Percentiles rank a stretch among this genome's conserved stretches.
These are phyloP conservation scores for Eleusine indica DNA, from an alignment of 176 grass and related monocot species.

Conservation along the genomic window DNA sequence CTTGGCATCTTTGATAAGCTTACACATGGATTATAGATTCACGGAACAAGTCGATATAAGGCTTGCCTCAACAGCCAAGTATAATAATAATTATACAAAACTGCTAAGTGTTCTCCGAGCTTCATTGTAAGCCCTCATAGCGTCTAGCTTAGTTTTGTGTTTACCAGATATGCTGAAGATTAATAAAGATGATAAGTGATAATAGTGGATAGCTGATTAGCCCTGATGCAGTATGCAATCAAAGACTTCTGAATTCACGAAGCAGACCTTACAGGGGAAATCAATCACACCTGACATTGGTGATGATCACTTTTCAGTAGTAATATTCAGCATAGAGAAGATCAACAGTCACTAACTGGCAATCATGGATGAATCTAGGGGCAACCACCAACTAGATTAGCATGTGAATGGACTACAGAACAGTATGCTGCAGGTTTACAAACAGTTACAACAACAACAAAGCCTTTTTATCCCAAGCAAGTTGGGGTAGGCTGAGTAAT, in stretches of 20 bases:
- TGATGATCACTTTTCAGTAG: background rate
- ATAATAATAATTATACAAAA: background rate
- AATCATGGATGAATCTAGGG: slow-evolving; percentile 11
- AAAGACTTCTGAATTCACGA: background rate
- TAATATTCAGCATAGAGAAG: background rate
- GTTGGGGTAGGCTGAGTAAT: no score
- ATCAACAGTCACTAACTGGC: slow-evolving; percentile 1
- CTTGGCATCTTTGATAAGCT: slow-evolving; percentile 21
- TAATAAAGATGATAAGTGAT: background rate
- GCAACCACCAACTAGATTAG: slow-evolving; percentile 10
- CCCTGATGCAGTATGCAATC: background rate
- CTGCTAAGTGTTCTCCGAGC: background rate
- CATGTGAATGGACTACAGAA: slow-evolving; percentile 18
- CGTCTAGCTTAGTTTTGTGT: background rate
- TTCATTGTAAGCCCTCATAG: background rate
- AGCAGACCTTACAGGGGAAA: slow-evolving; percentile 4
- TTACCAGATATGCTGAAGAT: background rate
- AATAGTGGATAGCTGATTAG: background rate
- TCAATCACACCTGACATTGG: background rate
- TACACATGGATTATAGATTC: slow-evolving; percentile 34
- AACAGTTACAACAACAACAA: no score
- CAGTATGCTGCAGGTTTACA: no score
- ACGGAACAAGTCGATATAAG: background rate
- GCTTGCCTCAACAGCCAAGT: slow-evolving; percentile 17
- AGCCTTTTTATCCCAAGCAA: no score